Evolutionary conservation across 495 filamentous ascomycete species (phyloP), one percentile per base, ranked within the genome.

Genomic region (Neurospora intermedia): DNA sequence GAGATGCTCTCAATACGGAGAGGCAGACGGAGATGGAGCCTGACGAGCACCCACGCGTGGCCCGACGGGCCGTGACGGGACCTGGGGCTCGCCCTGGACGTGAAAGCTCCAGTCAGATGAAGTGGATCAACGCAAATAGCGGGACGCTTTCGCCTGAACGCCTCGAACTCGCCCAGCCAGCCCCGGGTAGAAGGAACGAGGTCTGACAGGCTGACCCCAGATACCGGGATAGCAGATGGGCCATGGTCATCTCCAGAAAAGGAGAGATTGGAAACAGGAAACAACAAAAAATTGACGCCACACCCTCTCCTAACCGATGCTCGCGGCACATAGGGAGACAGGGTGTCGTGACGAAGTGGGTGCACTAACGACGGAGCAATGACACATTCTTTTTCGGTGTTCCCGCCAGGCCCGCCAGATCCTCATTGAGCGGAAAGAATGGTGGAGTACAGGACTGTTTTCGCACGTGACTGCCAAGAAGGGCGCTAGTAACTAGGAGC

Each of bases 401-500:
- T 72, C 71, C 74, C 75, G 76, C 73, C 48, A 59, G 45, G 20
- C 48, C 48, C 48, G 48, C 48, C 48, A 46, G n/a, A 46, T n/a
- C n/a, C n/a, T n/a, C n/a, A n/a, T 46, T 46, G 72, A 71, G 74
- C 43, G 70, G 66, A 69, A 74, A 71, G 59, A 69, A 74, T 35
- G 54, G 78, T 80, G 79, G 78, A 76, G 79, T 75, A 74, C 79
- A 80, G 73, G 43, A 75, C 46, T 16, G 4, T 45, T 41, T 10
- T 4, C 1, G 39, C 79, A 80, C 79, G 79, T 80, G 79, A 80
- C 27, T 15, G 66, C 69, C 70, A 74, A 76, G 70, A 16, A 38
- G 27, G 13, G 72, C 62, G 62, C 74, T 80, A 62, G 27, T 27
- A 62, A 31, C 54, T 23, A 62, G 54, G 23, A 54, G 20, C 46